Conservation (phyloP, 805 yeast species). For the Zygosaccharomyces kombuchaensis region DNA sequence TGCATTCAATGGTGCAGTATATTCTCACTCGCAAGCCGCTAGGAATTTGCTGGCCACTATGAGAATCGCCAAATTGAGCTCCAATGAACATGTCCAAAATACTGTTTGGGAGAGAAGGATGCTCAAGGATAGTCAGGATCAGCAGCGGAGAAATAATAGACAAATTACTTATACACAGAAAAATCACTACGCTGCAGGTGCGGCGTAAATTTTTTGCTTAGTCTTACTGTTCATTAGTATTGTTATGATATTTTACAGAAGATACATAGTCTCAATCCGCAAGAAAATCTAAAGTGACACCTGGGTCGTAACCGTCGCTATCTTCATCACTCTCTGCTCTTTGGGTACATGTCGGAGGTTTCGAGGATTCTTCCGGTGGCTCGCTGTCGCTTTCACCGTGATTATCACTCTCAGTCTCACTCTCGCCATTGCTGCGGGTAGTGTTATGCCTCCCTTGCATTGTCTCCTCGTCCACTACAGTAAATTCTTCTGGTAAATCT, state of each 20-base stretch:
- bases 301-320: slow-evolving; percentile 27
- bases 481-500: slow-evolving; percentile 28
- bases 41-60: slow-evolving; percentile 85
- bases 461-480: slow-evolving; percentile 27
- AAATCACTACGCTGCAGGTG: slow-evolving; percentile 29
- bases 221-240: neutral
- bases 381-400: slow-evolving; percentile 10
- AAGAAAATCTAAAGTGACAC: slow-evolving; percentile 25
- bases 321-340: slow-evolving; percentile 9
- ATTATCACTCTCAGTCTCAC: slow-evolving; percentile 15
- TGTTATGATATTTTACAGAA: neutral
- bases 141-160: slow-evolving; percentile 19
- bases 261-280: slow-evolving; percentile 11
- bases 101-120: slow-evolving; percentile 27
- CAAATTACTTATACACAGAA: slow-evolving; percentile 26
- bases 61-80: slow-evolving; percentile 84
- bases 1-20: slow-evolving; percentile 93
- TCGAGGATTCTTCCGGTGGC: slow-evolving; percentile 21
- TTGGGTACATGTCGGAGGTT: neutral
- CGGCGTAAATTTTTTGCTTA: slow-evolving; percentile 16
- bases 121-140: slow-evolving; percentile 16
- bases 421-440: slow-evolving; percentile 15
- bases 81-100: slow-evolving; percentile 48
- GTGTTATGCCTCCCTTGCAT: slow-evolving; percentile 11
- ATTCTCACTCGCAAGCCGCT: slow-evolving; percentile 90